These are phyloP conservation scores for Porodaedalea pini DNA, from an alignment of 1,284 basidiomycete species.

Conservation along the genomic window DNA sequence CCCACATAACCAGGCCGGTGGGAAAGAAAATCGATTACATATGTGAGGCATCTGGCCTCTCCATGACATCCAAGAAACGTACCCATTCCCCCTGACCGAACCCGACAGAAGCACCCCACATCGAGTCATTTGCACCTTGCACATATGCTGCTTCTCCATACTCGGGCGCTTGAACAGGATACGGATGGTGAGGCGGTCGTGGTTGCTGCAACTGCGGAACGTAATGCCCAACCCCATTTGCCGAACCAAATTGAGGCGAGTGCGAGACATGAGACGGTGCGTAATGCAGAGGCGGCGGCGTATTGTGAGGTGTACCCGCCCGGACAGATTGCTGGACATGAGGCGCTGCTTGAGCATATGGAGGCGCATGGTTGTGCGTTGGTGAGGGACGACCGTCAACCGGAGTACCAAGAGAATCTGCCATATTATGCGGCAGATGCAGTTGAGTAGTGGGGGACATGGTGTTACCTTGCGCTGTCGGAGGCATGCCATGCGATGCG, in stretches of 20 bases:
- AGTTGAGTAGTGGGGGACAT: conserved; percentile 7
- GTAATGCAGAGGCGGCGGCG: conserved; percentile 8
- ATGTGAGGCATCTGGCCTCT: conserved; percentile 31
- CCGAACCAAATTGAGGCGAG: conserved; percentile 1
- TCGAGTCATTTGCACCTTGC: conserved; percentile 31
- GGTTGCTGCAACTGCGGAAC: conserved; percentile 12
- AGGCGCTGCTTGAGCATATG: conserved; percentile 16
- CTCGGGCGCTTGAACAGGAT: conserved; percentile 15
- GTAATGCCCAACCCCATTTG: conserved; percentile 6
- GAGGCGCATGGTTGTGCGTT: conserved; percentile 5
- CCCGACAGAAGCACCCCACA: conserved; percentile 41
- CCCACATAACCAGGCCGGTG: not conserved
- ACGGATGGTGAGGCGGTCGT: conserved; percentile 11
- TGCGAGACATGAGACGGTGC: not conserved
- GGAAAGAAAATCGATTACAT: conserved; percentile 6
- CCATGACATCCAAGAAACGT: conserved; percentile 45
- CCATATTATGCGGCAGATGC: conserved; percentile 11
- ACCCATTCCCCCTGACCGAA: conserved; percentile 41
- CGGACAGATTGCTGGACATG: conserved; percentile 17
- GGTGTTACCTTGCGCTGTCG: not conserved
- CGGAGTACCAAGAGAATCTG: not conserved
- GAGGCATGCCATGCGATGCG: not conserved
- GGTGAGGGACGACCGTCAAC: conserved; percentile 5
- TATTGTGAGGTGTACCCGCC: not conserved
- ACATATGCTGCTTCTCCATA: conserved; percentile 18